Base-by-base conservation (phyloP, 768 basidiomycete species). In the Mrakia hoshinonis region DNA sequence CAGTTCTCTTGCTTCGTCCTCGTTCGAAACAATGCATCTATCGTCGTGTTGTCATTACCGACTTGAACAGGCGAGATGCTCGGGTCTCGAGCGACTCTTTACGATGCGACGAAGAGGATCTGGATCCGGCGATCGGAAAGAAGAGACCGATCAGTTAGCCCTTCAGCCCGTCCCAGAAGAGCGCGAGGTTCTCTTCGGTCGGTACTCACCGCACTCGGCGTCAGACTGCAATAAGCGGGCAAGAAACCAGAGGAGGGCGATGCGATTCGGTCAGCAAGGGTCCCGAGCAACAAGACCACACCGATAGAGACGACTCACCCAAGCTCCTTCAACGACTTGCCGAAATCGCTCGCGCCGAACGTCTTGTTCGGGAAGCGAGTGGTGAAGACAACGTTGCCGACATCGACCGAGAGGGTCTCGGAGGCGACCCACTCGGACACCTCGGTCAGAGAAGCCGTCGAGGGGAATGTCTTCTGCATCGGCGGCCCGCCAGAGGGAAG, bases 281-380 rank as follows among this genome's bases (percentile, higher is more conserved):
- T 60, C 36, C 22, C 31, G 36, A 5, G 18, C 20, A 24, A 55
- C 13, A 55, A 5, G 4, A 29, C 1, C 36, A 31, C 18, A 31
- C 31, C 34, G 58, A n/a, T 31, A 9, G 22, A 20, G 36, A n/a
- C 15, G 54, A 55, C 58, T 61, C 36, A 61, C 58, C 91, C 93
- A 36, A 95, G 84, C 69, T 92, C 90, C 71, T 86, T 85, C 75
- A 97, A 78, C 26, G 87, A 87, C 78, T 87, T 88, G n/a, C 84
- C 83, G 77, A 92, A 89, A 76, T 97, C 93, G 7, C 83, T 80
- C 4, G 79, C 81, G 29, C 85, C 78, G 78, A 91, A 96, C 26
- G 83, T 84, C 86, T 92, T 94, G 81, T 92, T 93, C 13, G 92
- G 93, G 82, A 94, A 95, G 47, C 89, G 86, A 74, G 87, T 87